A percentile compares a stretch with the other conserved stretches of the same genome.
Evolutionary conservation across 2,329 filamentous ascomycete genomes (phyloP).

Genomic region (Aspergillus ibericus): DNA sequence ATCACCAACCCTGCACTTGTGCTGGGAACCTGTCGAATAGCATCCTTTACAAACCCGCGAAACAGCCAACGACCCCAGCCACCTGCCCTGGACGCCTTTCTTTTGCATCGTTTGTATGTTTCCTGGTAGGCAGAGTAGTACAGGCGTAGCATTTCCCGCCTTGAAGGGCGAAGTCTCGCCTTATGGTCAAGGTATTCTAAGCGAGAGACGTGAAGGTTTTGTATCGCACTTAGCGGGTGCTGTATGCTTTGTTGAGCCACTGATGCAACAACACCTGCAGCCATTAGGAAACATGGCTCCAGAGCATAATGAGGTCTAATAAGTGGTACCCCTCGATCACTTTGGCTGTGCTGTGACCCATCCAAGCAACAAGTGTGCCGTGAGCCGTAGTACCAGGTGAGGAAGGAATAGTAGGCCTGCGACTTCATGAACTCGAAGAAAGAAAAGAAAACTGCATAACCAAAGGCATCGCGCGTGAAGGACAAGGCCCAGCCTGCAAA

Average conservation of each 20-base stretch:
- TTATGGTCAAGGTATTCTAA: constrained; percentile 61
- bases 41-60: constrained; percentile 56
- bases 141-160: constrained; percentile 49
- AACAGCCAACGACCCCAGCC: constrained; percentile 60
- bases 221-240: constrained; percentile 60
- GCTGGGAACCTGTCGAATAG: constrained; percentile 62
- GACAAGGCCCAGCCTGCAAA: constrained; percentile 64
- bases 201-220: constrained; percentile 60
- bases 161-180: constrained; percentile 43
- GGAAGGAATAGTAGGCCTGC: constrained; percentile 62
- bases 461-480: constrained; percentile 61
- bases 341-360: constrained; percentile 26
- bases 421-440: constrained; percentile 65
- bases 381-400: constrained; percentile 59
- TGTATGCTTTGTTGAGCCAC: constrained; percentile 59
- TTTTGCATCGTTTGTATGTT: constrained; percentile 57
- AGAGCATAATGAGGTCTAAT: constrained; percentile 64
- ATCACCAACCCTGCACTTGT: constrained; percentile 65
- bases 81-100: constrained; percentile 51
- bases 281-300: constrained; percentile 61
- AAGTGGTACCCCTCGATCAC: constrained; percentile 39
- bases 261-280: constrained; percentile 60
- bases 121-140: constrained; percentile 63
- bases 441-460: constrained; percentile 62
- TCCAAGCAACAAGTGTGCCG: constrained; percentile 31